Evolutionary conservation across 2,329 filamentous ascomycete species (phyloP).

Genomic region (Fusarium agapanthi): DNA sequence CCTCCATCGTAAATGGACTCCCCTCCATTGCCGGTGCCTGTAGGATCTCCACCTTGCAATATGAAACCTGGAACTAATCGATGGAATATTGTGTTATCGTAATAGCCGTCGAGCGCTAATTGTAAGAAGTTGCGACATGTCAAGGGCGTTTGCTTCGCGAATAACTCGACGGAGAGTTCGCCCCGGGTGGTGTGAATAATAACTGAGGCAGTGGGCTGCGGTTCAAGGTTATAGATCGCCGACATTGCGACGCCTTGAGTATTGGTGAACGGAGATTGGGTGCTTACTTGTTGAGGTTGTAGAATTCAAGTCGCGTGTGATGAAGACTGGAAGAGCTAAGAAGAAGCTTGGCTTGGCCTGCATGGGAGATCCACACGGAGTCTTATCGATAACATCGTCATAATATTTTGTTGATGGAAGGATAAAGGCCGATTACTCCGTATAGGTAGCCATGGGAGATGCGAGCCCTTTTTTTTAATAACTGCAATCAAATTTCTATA

Average conservation of each 20-base stretch:
- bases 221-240: slow-evolving; percentile 91
- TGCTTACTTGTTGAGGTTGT: background rate
- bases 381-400: slow-evolving; percentile 23
- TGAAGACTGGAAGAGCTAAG: slow-evolving; percentile 4
- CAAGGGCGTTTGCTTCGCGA: slow-evolving; percentile 91
- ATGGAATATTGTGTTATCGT: slow-evolving; percentile 93
- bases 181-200: slow-evolving; percentile 90
- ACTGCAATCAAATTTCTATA: background rate
- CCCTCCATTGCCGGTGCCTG: slow-evolving; percentile 89
- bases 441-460: background rate
- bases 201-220: slow-evolving; percentile 90
- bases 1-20: slow-evolving; percentile 92
- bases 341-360: slow-evolving; percentile 21
- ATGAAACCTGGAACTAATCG: slow-evolving; percentile 92
- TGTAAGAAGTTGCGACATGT: slow-evolving; percentile 96
- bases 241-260: slow-evolving; percentile 69
- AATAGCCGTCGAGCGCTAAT: slow-evolving; percentile 93
- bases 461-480: background rate
- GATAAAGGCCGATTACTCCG: background rate
- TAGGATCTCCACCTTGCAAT: slow-evolving; percentile 93
- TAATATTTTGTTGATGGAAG: background rate
- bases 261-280: background rate
- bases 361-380: slow-evolving; percentile 3
- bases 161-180: slow-evolving; percentile 90
- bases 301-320: slow-evolving; percentile 10